phyloP scores from a whole-genome alignment of 1,284 basidiomycete species.

The Coniferiporia weirii region DNA sequence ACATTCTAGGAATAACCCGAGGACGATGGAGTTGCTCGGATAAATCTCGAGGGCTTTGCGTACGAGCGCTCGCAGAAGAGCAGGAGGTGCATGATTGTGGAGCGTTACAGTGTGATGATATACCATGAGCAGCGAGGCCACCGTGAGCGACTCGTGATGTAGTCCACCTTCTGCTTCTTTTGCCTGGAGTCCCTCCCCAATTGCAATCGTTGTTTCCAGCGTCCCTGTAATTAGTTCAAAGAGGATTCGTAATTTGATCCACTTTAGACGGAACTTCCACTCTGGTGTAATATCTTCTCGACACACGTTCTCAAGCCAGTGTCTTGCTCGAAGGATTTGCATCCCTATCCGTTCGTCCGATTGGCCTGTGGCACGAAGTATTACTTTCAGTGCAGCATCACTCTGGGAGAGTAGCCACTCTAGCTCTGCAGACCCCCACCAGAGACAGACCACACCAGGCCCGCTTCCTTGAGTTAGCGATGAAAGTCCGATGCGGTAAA shows the following conservation, averaged over 20 bases:
- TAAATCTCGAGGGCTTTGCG: slow-evolving; percentile 52
- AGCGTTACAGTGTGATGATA: slow-evolving; percentile 56
- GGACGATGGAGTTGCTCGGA: slow-evolving; percentile 67
- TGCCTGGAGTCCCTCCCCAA: slow-evolving; percentile 44
- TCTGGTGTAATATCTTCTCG: slow-evolving; percentile 20
- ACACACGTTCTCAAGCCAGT: slow-evolving; percentile 40
- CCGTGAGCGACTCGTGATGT: slow-evolving; percentile 54
- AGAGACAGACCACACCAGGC: slow-evolving; percentile 47
- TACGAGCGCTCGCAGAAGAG: slow-evolving; percentile 53
- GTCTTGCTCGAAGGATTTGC: slow-evolving; percentile 53
- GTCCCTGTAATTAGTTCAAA: slow-evolving; percentile 55
- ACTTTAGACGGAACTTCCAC: slow-evolving; percentile 56
- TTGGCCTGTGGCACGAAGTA: slow-evolving; percentile 49
- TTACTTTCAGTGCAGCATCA: slow-evolving; percentile 46
- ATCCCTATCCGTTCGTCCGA: slow-evolving; percentile 44
- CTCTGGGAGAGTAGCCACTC: slow-evolving; percentile 67
- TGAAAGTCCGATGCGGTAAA: slow-evolving; percentile 68
- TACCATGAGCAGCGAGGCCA: slow-evolving; percentile 54
- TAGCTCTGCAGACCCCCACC: slow-evolving; percentile 89
- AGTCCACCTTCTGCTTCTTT: slow-evolving; percentile 25
- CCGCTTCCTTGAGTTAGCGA: slow-evolving; percentile 33
- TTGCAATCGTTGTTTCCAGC: slow-evolving; percentile 35
- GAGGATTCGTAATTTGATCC: slow-evolving; percentile 58
- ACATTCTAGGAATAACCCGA: slow-evolving; percentile 74
- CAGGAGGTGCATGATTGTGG: slow-evolving; percentile 54